phyloP scores from a whole-genome alignment of 1,139 yeast genomes.

The Blastobotrys elegans region DNA sequence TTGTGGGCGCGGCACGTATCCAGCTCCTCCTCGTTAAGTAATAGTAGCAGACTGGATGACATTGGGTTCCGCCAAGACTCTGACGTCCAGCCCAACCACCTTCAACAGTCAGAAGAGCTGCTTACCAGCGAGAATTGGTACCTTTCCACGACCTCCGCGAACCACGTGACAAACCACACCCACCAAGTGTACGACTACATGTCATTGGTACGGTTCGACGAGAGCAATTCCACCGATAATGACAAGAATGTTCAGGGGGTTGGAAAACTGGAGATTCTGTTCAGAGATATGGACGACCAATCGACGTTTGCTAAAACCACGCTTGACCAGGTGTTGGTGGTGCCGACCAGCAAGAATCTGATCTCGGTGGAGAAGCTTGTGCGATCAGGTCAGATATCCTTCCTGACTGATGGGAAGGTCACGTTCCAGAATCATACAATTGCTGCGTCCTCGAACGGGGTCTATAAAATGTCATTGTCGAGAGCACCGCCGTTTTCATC shows the following conservation, averaged over 20 bases:
- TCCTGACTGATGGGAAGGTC: conserved; percentile 2
- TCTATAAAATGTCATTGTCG: conserved; percentile 4
- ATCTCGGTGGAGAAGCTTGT: conserved; percentile 4
- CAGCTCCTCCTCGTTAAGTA: not conserved
- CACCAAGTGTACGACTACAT: conserved; percentile 6
- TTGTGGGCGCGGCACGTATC: not conserved
- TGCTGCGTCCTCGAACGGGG: conserved; percentile 8
- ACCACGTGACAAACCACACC: not conserved
- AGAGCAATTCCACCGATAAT: not conserved
- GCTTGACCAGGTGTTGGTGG: conserved; percentile 10
- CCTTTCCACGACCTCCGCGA: conserved; percentile 5
- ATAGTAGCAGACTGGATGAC: no score
- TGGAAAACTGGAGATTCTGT: conserved; percentile 9
- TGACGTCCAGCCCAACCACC: not conserved
- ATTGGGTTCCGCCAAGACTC: not conserved
- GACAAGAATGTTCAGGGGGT: not conserved
- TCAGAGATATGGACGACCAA: conserved; percentile 4
- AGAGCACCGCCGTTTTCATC: conserved; percentile 10
- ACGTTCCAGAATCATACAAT: conserved; percentile 7
- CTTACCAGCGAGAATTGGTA: conserved; percentile 7
- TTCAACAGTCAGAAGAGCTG: not conserved
- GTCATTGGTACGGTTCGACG: not conserved
- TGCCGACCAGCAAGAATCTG: conserved; percentile 1
- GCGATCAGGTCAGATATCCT: conserved; percentile 5
- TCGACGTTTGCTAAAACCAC: conserved; percentile 6